Conservation (phyloP, 257 asterid species). For the Sherardia arvensis region DNA sequence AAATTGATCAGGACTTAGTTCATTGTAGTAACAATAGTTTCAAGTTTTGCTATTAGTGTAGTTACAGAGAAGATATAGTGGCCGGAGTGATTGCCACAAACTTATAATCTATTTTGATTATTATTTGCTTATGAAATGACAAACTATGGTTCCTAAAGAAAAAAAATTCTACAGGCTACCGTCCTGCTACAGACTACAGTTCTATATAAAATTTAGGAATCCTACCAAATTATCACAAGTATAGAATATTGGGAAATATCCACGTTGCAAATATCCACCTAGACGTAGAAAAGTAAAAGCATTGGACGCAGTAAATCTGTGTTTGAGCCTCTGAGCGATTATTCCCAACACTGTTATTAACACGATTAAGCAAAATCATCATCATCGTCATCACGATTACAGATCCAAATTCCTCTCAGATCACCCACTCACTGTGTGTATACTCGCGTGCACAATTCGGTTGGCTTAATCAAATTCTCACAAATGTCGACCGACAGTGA, state of each 20-base stretch:
- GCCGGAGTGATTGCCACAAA: no score
- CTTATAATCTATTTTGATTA: no score
- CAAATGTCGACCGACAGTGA: conserved; percentile 78
- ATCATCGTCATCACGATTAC: not conserved
- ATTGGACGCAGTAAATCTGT: not conserved
- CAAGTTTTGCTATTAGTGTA: no score
- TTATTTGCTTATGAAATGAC: no score
- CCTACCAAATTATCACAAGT: not conserved
- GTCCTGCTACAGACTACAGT: no score
- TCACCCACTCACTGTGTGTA: conserved; percentile 5
- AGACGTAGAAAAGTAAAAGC: not conserved
- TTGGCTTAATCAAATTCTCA: not conserved
- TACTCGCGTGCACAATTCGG: not conserved
- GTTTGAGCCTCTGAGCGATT: not conserved
- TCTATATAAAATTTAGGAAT: no score
- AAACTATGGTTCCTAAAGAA: no score
- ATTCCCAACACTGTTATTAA: not conserved
- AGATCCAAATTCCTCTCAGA: conserved; percentile 9
- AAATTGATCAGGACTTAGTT: no score
- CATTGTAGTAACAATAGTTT: no score
- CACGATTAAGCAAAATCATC: not conserved
- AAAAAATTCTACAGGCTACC: no score
- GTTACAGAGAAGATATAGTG: no score
- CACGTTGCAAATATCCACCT: not conserved
- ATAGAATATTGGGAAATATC: not conserved